A percentile compares a stretch with the other conserved stretches of the same genome.
phyloP scores from a whole-genome alignment of 495 filamentous ascomycete genomes.

The Hypoxylon cercidicola region DNA sequence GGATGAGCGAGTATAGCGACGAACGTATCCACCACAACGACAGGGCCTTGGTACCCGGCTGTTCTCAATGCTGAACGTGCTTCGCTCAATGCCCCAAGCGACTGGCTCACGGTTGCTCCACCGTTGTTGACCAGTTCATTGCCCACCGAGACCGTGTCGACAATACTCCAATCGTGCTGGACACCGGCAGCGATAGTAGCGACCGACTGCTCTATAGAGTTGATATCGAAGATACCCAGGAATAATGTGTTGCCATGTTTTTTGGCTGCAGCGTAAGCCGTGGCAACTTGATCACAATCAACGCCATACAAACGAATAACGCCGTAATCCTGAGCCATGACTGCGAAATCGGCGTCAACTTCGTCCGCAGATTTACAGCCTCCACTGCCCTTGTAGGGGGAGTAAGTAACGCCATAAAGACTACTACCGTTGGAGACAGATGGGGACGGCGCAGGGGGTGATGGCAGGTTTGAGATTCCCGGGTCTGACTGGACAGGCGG shows the following conservation, averaged over 20 bases:
- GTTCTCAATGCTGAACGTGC: slow-evolving; percentile 67
- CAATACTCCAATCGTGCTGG: slow-evolving; percentile 66
- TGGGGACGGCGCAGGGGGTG: slow-evolving; percentile 15
- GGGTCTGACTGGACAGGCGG: slow-evolving; percentile 29
- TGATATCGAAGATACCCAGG: slow-evolving; percentile 75
- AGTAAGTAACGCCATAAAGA: slow-evolving; percentile 73
- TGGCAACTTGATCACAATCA: slow-evolving; percentile 77
- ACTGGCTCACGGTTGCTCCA: slow-evolving; percentile 58
- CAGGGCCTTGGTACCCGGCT: slow-evolving; percentile 75
- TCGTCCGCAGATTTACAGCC: slow-evolving; percentile 73
- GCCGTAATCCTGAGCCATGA: slow-evolving; percentile 61
- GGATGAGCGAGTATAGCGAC: slow-evolving; percentile 72
- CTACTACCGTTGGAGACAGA: slow-evolving; percentile 29
- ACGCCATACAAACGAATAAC: slow-evolving; percentile 82
- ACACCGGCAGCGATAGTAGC: slow-evolving; percentile 61
- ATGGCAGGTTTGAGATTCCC: slow-evolving; percentile 17
- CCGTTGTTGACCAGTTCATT: slow-evolving; percentile 82
- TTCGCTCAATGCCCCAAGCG: slow-evolving; percentile 63
- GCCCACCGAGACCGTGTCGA: slow-evolving; percentile 79
- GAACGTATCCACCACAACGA: slow-evolving; percentile 85
- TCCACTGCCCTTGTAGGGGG: slow-evolving; percentile 73
- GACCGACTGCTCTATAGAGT: slow-evolving; percentile 63
- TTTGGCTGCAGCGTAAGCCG: slow-evolving; percentile 67
- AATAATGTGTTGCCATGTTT: slow-evolving; percentile 72
- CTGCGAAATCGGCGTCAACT: slow-evolving; percentile 70